These are phyloP conservation scores for Maudiozyma turicensis DNA, from an alignment of 805 yeast genomes.

Conservation along the genomic window DNA sequence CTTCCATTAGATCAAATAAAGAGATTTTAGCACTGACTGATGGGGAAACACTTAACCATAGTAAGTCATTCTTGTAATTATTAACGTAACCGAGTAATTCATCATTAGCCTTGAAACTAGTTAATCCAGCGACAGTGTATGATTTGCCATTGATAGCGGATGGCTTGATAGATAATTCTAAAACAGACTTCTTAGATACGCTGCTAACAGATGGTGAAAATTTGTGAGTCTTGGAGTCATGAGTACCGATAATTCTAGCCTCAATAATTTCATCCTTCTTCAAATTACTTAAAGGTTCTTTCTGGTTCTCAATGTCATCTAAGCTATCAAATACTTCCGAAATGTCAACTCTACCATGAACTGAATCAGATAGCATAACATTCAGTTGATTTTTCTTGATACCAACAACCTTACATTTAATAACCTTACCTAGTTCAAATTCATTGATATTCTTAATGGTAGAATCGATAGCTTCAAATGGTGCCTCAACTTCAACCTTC, in stretches of 20 bases:
- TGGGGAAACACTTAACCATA: slow-evolving; percentile 67
- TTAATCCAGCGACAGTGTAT: slow-evolving; percentile 29
- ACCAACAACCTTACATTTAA: slow-evolving; percentile 50
- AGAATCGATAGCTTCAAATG: slow-evolving; percentile 53
- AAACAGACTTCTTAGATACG: slow-evolving; percentile 42
- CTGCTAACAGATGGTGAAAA: slow-evolving; percentile 58
- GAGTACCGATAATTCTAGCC: slow-evolving; percentile 67
- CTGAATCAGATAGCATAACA: slow-evolving; percentile 65
- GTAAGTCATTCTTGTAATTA: slow-evolving; percentile 46
- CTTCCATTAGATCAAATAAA: slow-evolving; percentile 51
- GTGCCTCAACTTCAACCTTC: slow-evolving; percentile 4
- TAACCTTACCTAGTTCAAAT: slow-evolving; percentile 47
- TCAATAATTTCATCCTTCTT: slow-evolving; percentile 46
- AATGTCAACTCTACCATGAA: slow-evolving; percentile 71
- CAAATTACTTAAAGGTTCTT: slow-evolving; percentile 51
- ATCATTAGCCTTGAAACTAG: slow-evolving; percentile 40
- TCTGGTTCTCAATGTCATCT: slow-evolving; percentile 46
- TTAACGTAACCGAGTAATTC: slow-evolving; percentile 54
- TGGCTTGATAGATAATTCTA: slow-evolving; percentile 55
- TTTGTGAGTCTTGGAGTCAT: slow-evolving; percentile 57
- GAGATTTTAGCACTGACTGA: slow-evolving; percentile 57
- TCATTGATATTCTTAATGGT: slow-evolving; percentile 41
- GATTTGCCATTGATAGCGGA: slow-evolving; percentile 27
- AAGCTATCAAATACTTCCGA: slow-evolving; percentile 53
- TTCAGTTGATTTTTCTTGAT: slow-evolving; percentile 67